Base-by-base conservation (phyloP, 352 stramenopile species). In the Pythium grandisporangium region DNA sequence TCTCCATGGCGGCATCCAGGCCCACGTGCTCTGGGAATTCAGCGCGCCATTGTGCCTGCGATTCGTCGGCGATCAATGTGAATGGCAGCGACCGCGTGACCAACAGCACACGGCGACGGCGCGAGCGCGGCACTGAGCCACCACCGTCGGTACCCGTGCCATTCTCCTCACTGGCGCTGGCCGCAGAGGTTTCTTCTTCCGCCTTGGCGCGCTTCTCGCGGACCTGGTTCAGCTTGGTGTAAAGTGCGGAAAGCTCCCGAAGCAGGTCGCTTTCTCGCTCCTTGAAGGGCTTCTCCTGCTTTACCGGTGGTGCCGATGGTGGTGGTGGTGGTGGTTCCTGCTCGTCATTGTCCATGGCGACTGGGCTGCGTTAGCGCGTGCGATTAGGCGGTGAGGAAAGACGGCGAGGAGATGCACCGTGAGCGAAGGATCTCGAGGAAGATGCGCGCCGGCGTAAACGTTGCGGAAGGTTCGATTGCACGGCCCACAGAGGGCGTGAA, bases 201-300 rank as follows among this genome's bases (percentile, higher is more conserved):
- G 61, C 77, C 42, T 81, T 78, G 22, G 64, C 68, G 36, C 77
- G 74, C 54, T 88, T 83, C 45, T 88, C 74, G 20, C 74, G 77
- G 45, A 91, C 77, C 51, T 85, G 70, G 43, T 88, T 86, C 29
- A 91, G 63, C 57, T 88, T 87, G 8, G 74, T 72, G 51, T 91
- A 91, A 14, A 88, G 61, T 46, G 63, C 67, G 27, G 77, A 65
- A 32, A 91, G 72, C 48, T 91, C 77, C 11, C 49, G 51, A 36
- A 91, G 59, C 27, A 91, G 58, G 35, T 72, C 67, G 32, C 63
- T 48, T 51, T 91, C 77, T 32, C 71, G 70, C 48, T 86, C 76
- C 47, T 89, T 77, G 44, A 84, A 89, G 47, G 41, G n/a, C n/a
- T n/a, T n/a, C n/a, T n/a, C n/a, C n/a, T n/a, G n/a, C n/a, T n/a